Conservation (phyloP, 371 early-diverging fungal genomes). For the Mortierella sp. region DNA sequence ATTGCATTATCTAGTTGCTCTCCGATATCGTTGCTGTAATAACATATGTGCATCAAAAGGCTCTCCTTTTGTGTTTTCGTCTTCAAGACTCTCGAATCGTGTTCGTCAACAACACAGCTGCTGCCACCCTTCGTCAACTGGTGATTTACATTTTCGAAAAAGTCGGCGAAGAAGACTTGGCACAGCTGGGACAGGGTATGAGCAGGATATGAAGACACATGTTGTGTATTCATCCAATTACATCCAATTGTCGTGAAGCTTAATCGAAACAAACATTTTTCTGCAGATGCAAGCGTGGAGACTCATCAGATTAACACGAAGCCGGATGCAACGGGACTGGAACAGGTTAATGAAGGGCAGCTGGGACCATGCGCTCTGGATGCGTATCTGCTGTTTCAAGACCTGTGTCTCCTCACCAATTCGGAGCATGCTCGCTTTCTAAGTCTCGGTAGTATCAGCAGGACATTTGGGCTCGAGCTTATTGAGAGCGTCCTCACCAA, state of each 20-base stretch:
- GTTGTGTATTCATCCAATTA: background rate
- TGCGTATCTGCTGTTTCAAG: conserved; percentile 89
- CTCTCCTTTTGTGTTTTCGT: conserved; percentile 87
- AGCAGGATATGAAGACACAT: background rate
- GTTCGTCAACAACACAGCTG: conserved; percentile 93
- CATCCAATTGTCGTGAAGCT: background rate
- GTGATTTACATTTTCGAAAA: conserved; percentile 95
- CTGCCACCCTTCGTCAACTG: conserved; percentile 93
- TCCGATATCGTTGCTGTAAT: background rate
- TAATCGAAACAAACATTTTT: no score
- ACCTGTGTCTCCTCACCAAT: conserved; percentile 79
- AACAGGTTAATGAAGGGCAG: conserved; percentile 40
- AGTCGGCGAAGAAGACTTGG: conserved; percentile 75
- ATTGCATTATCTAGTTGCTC: no score
- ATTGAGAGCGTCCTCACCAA: conserved; percentile 89
- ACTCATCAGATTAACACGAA: background rate
- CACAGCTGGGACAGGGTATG: conserved; percentile 2
- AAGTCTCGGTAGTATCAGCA: conserved; percentile 69
- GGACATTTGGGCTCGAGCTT: conserved; percentile 90
- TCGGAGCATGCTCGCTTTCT: conserved; percentile 77
- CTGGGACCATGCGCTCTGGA: conserved; percentile 78
- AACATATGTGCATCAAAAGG: conserved; percentile 55
- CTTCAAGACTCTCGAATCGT: conserved; percentile 89
- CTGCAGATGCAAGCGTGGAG: conserved; percentile 3
- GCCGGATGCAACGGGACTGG: conserved; percentile 1